Evolutionary conservation across 2,329 filamentous ascomycete genomes (phyloP).

Genomic region (Emmonsia crescens): DNA sequence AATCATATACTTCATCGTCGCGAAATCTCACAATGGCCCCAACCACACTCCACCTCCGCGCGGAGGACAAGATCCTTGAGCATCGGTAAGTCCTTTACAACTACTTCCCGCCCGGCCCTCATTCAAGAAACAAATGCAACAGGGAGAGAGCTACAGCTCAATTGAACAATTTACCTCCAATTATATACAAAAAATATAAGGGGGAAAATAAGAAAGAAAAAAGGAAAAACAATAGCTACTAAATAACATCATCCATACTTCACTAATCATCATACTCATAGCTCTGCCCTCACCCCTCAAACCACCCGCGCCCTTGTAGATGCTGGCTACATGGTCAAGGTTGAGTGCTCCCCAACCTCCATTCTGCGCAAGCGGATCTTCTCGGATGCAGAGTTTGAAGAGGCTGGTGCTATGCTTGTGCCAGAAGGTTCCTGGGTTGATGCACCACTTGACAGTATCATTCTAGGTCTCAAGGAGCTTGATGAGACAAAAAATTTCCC

Average conservation of each 20-base stretch:
- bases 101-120: not conserved
- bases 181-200: not conserved
- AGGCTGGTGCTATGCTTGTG: slow-evolving; percentile 29
- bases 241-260: not conserved
- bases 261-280: slow-evolving; percentile 1
- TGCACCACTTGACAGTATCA: slow-evolving; percentile 20
- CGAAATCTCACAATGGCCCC: slow-evolving; percentile 4
- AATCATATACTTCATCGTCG: not conserved
- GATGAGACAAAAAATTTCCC: slow-evolving; percentile 16
- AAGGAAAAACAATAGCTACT: not conserved
- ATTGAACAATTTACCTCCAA: slow-evolving; percentile 2
- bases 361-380: slow-evolving; percentile 25
- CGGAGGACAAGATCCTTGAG: slow-evolving; percentile 16
- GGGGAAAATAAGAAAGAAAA: not conserved
- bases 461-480: slow-evolving; percentile 18
- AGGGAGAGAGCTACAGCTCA: not conserved
- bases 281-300: slow-evolving; percentile 20
- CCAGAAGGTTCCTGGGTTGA: slow-evolving; percentile 31
- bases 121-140: not conserved
- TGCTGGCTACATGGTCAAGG: slow-evolving; percentile 30
- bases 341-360: slow-evolving; percentile 25
- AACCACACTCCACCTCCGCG: slow-evolving; percentile 14
- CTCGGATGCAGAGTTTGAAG: slow-evolving; percentile 30
- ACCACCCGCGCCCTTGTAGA: slow-evolving; percentile 33
- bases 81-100: slow-evolving; percentile 10